Base-by-base conservation (phyloP, 2,329 filamentous ascomycete species). In the Byssochlamys sp. region DNA sequence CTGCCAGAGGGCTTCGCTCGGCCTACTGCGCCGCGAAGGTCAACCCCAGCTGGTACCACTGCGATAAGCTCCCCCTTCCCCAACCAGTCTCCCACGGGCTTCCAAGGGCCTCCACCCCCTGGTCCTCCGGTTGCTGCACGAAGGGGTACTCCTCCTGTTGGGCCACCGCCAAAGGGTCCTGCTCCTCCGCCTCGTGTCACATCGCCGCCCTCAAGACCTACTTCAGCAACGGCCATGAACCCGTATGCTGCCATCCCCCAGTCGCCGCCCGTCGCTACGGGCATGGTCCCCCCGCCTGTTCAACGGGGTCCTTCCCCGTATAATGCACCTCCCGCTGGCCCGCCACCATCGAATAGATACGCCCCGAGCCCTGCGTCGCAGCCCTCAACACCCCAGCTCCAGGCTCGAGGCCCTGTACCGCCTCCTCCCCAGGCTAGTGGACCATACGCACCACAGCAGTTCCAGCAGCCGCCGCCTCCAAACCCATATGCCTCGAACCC, bases 221-320 rank as follows among this genome's bases (percentile, higher is more conserved):
- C 49, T 10, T 67, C 75, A 27, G 59, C 69, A 61, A 53, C 77
- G 59, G 63, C 71, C 66, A 64, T 71, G 69, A 73, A 74, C 58
- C 71, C 71, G 33, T 74, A 74, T 58, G 68, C 71, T 33, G 65
- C 69, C 53, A 61, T 71, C 53, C 67, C 73, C 59, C 77, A 69
- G 68, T 75, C 74, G 61, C 78, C 73, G 4, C 72, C 77, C 33
- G 73, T 68, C 14, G 65, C 63, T 67, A 63, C 71, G 65, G 66
- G 65, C n/a, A 72, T 75, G 63, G 60, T 69, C 55, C 82, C 82
- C 51, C 80, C 85, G 49, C 81, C 84, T 24, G 81, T 90, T 55
- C 82, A 85, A 25, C 85, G 90, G 62, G 90, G 87, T 28, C 81
- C 87, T 3, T 96, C 91, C 27, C 91, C 91, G 4, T 96, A 96